Evolutionary conservation across 2,329 filamentous ascomycete species (phyloP).

Genomic region (Parasarocladium wereldwijsianum): DNA sequence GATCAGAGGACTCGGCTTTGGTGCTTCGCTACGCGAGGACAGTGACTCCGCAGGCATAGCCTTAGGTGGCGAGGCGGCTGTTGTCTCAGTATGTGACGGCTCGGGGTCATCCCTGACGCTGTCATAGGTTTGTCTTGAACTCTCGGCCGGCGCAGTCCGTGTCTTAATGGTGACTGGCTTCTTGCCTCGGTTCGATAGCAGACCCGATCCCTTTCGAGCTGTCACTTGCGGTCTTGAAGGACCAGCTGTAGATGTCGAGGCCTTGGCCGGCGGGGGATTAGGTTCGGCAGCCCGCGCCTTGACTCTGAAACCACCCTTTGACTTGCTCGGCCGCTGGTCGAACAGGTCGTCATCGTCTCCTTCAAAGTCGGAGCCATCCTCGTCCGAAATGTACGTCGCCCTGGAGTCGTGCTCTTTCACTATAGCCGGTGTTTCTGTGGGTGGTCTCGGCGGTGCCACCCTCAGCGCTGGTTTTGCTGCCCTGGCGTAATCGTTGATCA

Average conservation of each 20-base stretch:
- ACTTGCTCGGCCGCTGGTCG: constrained; percentile 12
- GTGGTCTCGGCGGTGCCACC: constrained; percentile 10
- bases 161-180: constrained; percentile 8
- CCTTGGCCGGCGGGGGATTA: neutral
- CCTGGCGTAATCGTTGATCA: constrained; percentile 37
- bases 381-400: constrained; percentile 25
- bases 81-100: neutral
- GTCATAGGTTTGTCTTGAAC: neutral
- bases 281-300: neutral
- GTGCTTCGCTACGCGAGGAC: no score
- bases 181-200: constrained; percentile 15
- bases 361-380: constrained; percentile 15
- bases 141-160: no score
- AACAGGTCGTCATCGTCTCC: constrained; percentile 12
- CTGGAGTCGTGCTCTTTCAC: constrained; percentile 18
- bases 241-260: neutral
- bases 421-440: constrained; percentile 9
- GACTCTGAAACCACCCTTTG: constrained; percentile 6
- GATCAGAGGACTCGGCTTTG: constrained; percentile 1
- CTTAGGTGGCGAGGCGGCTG: neutral
- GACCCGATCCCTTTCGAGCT: constrained; percentile 8
- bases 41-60: neutral
- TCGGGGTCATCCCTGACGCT: neutral
- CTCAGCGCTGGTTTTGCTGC: constrained; percentile 22
- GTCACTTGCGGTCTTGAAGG: neutral